Evolutionary conservation across 176 grass and related monocot genomes (phyloP).

Genomic region (Areca catechu): DNA sequence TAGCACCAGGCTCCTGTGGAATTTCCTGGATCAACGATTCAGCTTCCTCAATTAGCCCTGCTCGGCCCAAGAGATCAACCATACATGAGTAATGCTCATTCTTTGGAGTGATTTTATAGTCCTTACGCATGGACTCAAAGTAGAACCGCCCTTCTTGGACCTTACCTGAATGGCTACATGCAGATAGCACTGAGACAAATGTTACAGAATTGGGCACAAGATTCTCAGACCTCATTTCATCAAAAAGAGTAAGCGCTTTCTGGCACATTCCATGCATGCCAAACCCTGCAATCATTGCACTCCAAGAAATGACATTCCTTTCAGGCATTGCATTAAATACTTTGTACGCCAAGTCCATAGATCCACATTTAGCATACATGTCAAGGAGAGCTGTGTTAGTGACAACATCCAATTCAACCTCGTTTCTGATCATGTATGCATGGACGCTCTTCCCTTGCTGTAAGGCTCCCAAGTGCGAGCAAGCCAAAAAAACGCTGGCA

Average conservation of each 20-base stretch:
- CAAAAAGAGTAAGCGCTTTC: slow-evolving; percentile 11
- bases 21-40: slow-evolving; percentile 15
- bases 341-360: background rate
- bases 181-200: slow-evolving; percentile 19
- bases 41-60: slow-evolving; percentile 14
- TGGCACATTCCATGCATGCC: slow-evolving; percentile 12
- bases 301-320: slow-evolving; percentile 18
- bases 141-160: slow-evolving; percentile 10
- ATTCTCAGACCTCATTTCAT: slow-evolving; percentile 4
- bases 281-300: slow-evolving; percentile 15
- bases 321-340: slow-evolving; percentile 6
- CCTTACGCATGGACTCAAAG: slow-evolving; percentile 11
- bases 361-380: slow-evolving; percentile 22
- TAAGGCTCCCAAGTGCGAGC: slow-evolving; percentile 10
- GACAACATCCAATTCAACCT: slow-evolving; percentile 14
- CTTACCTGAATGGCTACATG: slow-evolving; percentile 19
- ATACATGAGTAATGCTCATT: slow-evolving; percentile 22
- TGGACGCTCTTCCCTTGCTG: slow-evolving; percentile 17
- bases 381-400: slow-evolving; percentile 14
- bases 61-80: slow-evolving; percentile 23
- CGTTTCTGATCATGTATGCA: slow-evolving; percentile 5
- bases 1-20: slow-evolving; percentile 3
- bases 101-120: slow-evolving; percentile 10
- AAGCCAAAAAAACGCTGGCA: slow-evolving; percentile 13
- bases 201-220: slow-evolving; percentile 8